Conservation (phyloP, 1,284 basidiomycete species). For the Moesziomyces aphidis region DNA sequence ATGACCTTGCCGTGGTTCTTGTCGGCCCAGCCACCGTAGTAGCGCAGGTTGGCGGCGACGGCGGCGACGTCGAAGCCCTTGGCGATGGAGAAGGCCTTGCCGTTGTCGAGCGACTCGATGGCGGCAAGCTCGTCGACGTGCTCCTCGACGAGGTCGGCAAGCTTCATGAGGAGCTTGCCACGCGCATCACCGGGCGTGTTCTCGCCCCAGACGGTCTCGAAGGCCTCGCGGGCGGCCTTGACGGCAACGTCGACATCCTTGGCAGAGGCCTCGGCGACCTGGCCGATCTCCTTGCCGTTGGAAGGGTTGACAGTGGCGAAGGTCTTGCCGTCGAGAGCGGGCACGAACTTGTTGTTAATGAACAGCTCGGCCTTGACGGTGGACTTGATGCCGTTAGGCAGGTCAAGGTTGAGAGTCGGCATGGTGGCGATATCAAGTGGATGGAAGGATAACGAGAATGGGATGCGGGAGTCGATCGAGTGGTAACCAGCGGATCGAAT, state of each 20-base stretch:
- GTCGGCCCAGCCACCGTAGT: slow-evolving; percentile 77
- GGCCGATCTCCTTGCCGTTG: slow-evolving; percentile 62
- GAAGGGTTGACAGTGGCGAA: slow-evolving; percentile 63
- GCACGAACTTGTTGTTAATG: slow-evolving; percentile 65
- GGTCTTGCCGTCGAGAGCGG: slow-evolving; percentile 61
- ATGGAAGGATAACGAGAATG: neutral
- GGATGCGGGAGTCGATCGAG: neutral
- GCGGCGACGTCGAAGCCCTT: slow-evolving; percentile 77
- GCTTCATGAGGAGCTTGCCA: slow-evolving; percentile 74
- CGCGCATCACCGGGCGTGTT: slow-evolving; percentile 75
- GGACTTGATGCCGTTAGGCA: slow-evolving; percentile 61
- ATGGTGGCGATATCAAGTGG: slow-evolving; percentile 16
- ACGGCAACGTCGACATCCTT: slow-evolving; percentile 64
- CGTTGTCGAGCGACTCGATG: slow-evolving; percentile 75
- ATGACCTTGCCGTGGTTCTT: slow-evolving; percentile 86
- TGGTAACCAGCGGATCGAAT: neutral
- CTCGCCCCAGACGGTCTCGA: slow-evolving; percentile 58
- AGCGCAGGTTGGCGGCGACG: slow-evolving; percentile 75
- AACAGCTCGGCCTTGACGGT: slow-evolving; percentile 59
- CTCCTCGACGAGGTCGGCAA: slow-evolving; percentile 80
- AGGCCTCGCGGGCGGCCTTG: slow-evolving; percentile 59
- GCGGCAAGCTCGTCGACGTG: slow-evolving; percentile 76
- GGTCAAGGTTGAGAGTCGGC: slow-evolving; percentile 62
- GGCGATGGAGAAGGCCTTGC: slow-evolving; percentile 79
- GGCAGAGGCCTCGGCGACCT: slow-evolving; percentile 61